Evolutionary conservation across 495 filamentous ascomycete species (phyloP).

Genomic region (Daldinia bambusicola): DNA sequence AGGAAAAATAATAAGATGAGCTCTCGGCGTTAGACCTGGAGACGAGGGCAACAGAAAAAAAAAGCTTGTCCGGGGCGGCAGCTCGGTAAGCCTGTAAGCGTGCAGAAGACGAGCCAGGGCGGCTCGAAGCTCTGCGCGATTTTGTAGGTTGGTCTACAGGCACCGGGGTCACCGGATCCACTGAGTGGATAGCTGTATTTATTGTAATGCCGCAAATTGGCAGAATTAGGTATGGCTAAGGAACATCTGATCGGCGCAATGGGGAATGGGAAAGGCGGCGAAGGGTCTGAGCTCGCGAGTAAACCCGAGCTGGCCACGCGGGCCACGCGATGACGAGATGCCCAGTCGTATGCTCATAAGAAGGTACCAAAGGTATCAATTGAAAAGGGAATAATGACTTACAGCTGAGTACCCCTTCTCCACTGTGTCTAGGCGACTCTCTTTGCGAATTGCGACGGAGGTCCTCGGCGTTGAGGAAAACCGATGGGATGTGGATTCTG

Average conservation of each 20-base stretch:
- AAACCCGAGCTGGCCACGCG: constrained; percentile 32
- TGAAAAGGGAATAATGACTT: constrained; percentile 18
- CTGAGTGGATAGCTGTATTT: constrained; percentile 41
- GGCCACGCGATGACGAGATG: constrained; percentile 29
- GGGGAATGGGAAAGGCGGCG: constrained; percentile 40
- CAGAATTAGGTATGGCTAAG: constrained; percentile 18
- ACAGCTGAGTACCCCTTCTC: not conserved
- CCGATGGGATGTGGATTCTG: constrained; percentile 16
- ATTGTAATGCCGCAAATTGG: constrained; percentile 45
- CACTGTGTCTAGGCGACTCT: constrained; percentile 1
- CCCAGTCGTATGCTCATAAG: not conserved
- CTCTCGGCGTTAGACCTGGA: constrained; percentile 42
- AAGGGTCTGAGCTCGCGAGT: constrained; percentile 23
- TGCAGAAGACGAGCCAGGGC: constrained; percentile 16
- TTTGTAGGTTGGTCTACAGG: constrained; percentile 46
- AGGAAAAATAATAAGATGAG: constrained; percentile 47
- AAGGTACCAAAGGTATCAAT: constrained; percentile 7
- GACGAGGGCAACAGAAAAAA: constrained; percentile 45
- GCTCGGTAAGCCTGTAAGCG: constrained; percentile 44
- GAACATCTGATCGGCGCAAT: constrained; percentile 17
- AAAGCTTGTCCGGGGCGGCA: constrained; percentile 45
- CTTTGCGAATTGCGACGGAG: constrained; percentile 12
- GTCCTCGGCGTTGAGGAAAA: constrained; percentile 3
- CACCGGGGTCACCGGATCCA: constrained; percentile 47
- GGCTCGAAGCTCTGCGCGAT: constrained; percentile 48